Evolutionary conservation across 768 basidiomycete species (phyloP).

Genomic region (Suillus paluster): DNA sequence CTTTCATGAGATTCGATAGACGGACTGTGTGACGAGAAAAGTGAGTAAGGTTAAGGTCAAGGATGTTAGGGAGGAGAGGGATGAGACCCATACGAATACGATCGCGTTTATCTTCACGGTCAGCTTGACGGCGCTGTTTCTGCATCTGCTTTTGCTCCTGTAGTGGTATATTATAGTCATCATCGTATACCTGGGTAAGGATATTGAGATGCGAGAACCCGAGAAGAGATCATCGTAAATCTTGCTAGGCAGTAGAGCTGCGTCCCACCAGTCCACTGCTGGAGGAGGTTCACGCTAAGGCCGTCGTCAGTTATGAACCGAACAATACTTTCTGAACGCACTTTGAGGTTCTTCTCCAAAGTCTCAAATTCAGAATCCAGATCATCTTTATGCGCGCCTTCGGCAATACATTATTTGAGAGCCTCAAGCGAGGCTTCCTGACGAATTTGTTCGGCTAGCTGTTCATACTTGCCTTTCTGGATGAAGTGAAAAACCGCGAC

Average conservation of each 20-base stretch:
- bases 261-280: conserved; percentile 97
- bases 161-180: no score
- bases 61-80: no score
- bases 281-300: conserved; percentile 85
- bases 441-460: conserved; percentile 69
- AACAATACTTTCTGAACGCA: conserved; percentile 34
- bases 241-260: conserved; percentile 77
- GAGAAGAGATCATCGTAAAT: conserved; percentile 79
- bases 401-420: conserved; percentile 91
- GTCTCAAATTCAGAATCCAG: conserved; percentile 92
- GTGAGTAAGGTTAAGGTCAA: no score
- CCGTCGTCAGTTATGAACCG: conserved; percentile 1
- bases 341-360: conserved; percentile 88
- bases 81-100: no score
- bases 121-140: no score
- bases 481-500: conserved; percentile 84
- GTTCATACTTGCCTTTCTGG: conserved; percentile 89
- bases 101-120: no score
- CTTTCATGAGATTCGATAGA: conserved; percentile 95
- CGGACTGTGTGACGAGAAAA: conserved; percentile 74
- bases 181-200: conserved; percentile 48
- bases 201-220: conserved; percentile 67
- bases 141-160: no score
- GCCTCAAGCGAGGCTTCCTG: conserved; percentile 85
- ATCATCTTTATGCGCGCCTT: conserved; percentile 91